These are phyloP conservation scores for Leccinum laetum DNA, from an alignment of 1,284 basidiomycete species.

Conservation along the genomic window DNA sequence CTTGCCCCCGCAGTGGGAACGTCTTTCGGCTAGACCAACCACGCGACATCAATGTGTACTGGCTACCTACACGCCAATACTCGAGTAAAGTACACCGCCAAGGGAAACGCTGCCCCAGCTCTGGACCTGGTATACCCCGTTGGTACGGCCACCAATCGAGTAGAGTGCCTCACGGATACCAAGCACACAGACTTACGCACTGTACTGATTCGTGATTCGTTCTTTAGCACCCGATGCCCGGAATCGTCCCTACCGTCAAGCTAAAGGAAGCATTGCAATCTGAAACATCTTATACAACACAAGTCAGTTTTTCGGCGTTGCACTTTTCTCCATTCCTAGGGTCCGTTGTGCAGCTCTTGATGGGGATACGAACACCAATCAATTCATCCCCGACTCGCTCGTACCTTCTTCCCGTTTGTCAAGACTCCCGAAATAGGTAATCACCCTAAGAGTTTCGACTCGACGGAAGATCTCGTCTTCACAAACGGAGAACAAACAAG, in stretches of 20 bases:
- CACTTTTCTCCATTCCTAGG: not conserved
- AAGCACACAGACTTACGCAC: not conserved
- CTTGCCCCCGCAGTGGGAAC: not conserved
- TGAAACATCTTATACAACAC: not conserved
- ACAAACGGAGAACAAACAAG: not conserved
- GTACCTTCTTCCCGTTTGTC: not conserved
- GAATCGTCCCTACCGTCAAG: not conserved
- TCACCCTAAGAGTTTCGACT: not conserved
- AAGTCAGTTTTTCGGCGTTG: not conserved
- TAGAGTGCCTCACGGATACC: conserved; percentile 14
- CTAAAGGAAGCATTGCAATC: not conserved
- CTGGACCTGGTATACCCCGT: not conserved
- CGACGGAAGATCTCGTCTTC: conserved; percentile 1
- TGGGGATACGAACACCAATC: not conserved
- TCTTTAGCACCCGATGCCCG: not conserved
- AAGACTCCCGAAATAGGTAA: not conserved
- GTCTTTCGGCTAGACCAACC: not conserved
- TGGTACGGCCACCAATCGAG: not conserved
- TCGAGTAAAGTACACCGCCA: not conserved
- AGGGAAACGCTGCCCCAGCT: not conserved
- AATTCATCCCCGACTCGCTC: not conserved
- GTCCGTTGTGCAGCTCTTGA: not conserved
- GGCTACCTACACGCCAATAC: not conserved
- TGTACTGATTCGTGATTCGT: not conserved
- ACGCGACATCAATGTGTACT: not conserved